phyloP scores from a whole-genome alignment of 139 green algal species.

The Nannochloris sp. region DNA sequence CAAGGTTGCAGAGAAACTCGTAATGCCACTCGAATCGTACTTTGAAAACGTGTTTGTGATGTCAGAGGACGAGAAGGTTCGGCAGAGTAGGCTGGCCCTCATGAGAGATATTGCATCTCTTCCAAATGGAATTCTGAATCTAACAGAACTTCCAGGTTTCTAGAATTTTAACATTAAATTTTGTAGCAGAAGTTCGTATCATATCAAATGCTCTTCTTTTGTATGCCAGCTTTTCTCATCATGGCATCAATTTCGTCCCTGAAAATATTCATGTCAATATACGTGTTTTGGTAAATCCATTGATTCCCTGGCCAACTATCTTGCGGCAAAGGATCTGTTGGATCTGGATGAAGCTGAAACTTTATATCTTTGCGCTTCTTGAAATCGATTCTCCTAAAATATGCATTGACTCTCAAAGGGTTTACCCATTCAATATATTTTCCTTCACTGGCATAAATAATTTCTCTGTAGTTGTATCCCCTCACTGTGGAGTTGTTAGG shows the following conservation, averaged over 20 bases:
- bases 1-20: slow-evolving; percentile 36
- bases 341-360: slow-evolving; percentile 23
- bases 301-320: slow-evolving; percentile 27
- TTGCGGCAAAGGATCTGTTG: slow-evolving; percentile 12
- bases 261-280: slow-evolving; percentile 27
- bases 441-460: slow-evolving; percentile 23
- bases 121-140: slow-evolving; percentile 71
- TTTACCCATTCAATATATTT: slow-evolving; percentile 33
- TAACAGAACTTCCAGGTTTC: slow-evolving; percentile 88
- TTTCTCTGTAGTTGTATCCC: slow-evolving; percentile 35
- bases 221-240: slow-evolving; percentile 19
- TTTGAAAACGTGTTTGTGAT: slow-evolving; percentile 93
- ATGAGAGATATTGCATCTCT: slow-evolving; percentile 70
- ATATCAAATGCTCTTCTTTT: neutral
- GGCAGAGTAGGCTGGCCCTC: slow-evolving; percentile 78
- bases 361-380: slow-evolving; percentile 13
- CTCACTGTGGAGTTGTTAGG: slow-evolving; percentile 20
- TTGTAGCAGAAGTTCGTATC: neutral
- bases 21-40: slow-evolving; percentile 68
- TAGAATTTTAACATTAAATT: slow-evolving; percentile 32
- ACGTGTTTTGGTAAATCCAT: slow-evolving; percentile 37
- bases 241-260: slow-evolving; percentile 20
- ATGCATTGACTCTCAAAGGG: slow-evolving; percentile 18
- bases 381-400: slow-evolving; percentile 26
- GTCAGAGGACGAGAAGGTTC: slow-evolving; percentile 69